Conservation (phyloP, 2,329 filamentous ascomycete genomes). For the Exophiala sideris region DNA sequence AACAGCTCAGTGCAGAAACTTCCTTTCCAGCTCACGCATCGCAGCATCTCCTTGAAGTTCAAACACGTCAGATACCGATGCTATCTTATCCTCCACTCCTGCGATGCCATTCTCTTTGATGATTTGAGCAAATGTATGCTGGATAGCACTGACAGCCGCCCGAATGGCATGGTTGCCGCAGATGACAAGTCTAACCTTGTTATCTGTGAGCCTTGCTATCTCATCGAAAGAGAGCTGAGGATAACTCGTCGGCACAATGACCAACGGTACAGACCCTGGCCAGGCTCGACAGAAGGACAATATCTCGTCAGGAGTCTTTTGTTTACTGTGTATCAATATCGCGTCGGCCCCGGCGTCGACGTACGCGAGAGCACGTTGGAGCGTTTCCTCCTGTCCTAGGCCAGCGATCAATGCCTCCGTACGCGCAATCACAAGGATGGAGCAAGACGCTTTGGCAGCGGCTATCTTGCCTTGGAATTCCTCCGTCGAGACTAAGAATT, state of each 20-base stretch:
- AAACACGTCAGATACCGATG: slow-evolving; percentile 11
- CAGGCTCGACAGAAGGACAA: slow-evolving; percentile 15
- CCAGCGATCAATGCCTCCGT: slow-evolving; percentile 18
- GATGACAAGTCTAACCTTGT: slow-evolving; percentile 16
- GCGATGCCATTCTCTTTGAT: slow-evolving; percentile 7
- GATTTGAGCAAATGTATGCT: slow-evolving; percentile 5
- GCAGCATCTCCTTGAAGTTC: slow-evolving; percentile 12
- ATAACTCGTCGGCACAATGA: slow-evolving; percentile 18
- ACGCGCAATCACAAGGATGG: slow-evolving; percentile 13
- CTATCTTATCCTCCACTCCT: slow-evolving; percentile 13
- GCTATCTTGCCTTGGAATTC: slow-evolving; percentile 19
- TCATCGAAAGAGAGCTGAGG: slow-evolving; percentile 13
- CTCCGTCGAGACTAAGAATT: slow-evolving; percentile 6
- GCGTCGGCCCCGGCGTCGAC: slow-evolving; percentile 16
- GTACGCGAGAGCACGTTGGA: slow-evolving; percentile 6
- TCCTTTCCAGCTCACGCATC: slow-evolving; percentile 12
- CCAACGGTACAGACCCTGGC: slow-evolving; percentile 11
- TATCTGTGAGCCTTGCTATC: not conserved
- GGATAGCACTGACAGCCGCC: slow-evolving; percentile 3
- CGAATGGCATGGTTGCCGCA: slow-evolving; percentile 16
- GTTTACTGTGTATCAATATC: slow-evolving; percentile 18
- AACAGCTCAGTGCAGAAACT: slow-evolving; percentile 14
- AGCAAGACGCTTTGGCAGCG: slow-evolving; percentile 9
- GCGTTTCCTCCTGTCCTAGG: slow-evolving; percentile 9
- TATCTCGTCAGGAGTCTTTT: slow-evolving; percentile 15